A percentile compares a stretch with the other conserved stretches of the same genome.
These are phyloP conservation scores for Crotalaria pallida DNA, from an alignment of 306 rosid species.

Conservation along the genomic window DNA sequence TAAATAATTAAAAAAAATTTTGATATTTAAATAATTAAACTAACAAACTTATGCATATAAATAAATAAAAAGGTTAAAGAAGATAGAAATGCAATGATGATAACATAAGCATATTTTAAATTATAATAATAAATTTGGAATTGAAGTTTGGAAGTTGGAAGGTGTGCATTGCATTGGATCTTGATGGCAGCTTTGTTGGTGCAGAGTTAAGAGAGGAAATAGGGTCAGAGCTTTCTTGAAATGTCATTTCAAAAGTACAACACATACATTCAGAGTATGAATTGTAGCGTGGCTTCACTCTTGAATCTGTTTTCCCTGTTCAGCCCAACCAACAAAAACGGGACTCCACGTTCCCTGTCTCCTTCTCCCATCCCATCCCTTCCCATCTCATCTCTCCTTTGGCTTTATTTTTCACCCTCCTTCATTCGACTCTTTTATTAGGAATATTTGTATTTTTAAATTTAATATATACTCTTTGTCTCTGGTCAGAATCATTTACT, in stretches of 20 bases:
- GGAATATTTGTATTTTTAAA: too few relatives aligned
- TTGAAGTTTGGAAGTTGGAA: slow-evolving; percentile 10
- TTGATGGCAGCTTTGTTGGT: slow-evolving; percentile 42
- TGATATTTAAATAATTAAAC: too few relatives aligned
- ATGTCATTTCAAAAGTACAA: slow-evolving; percentile 65
- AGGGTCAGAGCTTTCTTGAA: slow-evolving; percentile 26
- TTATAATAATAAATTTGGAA: neutral
- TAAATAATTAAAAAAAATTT: too few relatives aligned
- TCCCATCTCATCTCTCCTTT: neutral
- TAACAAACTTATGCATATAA: too few relatives aligned
- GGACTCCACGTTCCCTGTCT: slow-evolving; percentile 33
- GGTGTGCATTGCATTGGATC: slow-evolving; percentile 45
- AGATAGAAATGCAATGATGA: slow-evolving; percentile 18
- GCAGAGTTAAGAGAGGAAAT: neutral
- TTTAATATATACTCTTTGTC: too few relatives aligned
- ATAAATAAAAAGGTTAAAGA: neutral
- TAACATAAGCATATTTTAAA: neutral
- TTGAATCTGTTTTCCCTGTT: slow-evolving; percentile 14
- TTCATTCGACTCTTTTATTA: too few relatives aligned
- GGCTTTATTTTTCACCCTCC: neutral
- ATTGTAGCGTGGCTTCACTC: slow-evolving; percentile 36
- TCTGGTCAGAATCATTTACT: too few relatives aligned
- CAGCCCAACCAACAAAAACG: slow-evolving; percentile 29
- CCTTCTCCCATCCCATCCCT: neutral
- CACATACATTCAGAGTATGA: slow-evolving; percentile 29